Conservation (phyloP, 2,329 filamentous ascomycete species). For the Monilinia fructicola region DNA sequence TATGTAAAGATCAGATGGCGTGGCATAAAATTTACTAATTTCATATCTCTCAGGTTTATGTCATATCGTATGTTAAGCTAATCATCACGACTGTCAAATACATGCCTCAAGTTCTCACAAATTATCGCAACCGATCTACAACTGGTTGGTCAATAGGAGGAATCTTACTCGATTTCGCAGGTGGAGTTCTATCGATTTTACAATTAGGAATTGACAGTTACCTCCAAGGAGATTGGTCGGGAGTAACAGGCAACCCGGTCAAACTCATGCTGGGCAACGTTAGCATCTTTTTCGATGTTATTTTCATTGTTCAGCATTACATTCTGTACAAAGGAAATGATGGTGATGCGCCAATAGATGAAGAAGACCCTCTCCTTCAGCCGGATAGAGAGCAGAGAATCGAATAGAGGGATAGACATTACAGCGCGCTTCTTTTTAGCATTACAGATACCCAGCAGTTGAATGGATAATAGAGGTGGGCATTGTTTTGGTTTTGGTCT, state of each 20-base stretch:
- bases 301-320: conserved; percentile 90
- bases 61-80: conserved; percentile 85
- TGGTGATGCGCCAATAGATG: conserved; percentile 26
- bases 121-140: conserved; percentile 83
- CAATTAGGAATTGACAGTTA: conserved; percentile 86
- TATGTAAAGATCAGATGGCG: conserved; percentile 21
- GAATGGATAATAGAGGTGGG: conserved; percentile 1
- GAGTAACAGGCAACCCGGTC: conserved; percentile 85
- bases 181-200: conserved; percentile 75
- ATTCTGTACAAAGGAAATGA: conserved; percentile 60
- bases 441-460: conserved; percentile 12
- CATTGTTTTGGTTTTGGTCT: too few relatives aligned
- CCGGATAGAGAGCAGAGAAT: conserved; percentile 26
- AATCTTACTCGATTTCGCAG: conserved; percentile 79
- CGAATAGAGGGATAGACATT: conserved; percentile 18
- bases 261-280: conserved; percentile 87
- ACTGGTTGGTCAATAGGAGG: conserved; percentile 82
- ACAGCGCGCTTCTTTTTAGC: not conserved
- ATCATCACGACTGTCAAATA: conserved; percentile 90
- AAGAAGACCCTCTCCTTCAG: conserved; percentile 30
- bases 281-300: conserved; percentile 78
- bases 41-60: conserved; percentile 47
- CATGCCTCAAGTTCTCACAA: conserved; percentile 79
- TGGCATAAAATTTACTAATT: not conserved
- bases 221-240: conserved; percentile 82